Percentiles rank a stretch among this genome's conserved stretches.
Evolutionary conservation across 495 filamentous ascomycete genomes (phyloP).

Genomic region (Cenococcum geophilum): DNA sequence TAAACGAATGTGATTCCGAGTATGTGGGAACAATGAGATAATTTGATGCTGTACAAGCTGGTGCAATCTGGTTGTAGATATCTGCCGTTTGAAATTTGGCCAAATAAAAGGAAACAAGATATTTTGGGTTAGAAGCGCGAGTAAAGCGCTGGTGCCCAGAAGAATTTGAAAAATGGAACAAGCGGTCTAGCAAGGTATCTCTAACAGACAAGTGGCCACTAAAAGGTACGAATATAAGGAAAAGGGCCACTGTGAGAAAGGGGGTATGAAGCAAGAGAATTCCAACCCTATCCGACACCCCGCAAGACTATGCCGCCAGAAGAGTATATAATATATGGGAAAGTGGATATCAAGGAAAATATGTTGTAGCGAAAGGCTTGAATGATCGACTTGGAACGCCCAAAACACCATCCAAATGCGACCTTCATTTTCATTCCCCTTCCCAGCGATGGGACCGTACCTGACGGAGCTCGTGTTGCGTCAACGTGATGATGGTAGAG

Average conservation of each 20-base stretch:
- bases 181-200: slow-evolving; percentile 16
- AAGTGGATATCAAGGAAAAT: slow-evolving; percentile 9
- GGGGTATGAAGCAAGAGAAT: slow-evolving; percentile 4
- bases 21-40: not conserved
- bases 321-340: not conserved
- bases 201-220: slow-evolving; percentile 5
- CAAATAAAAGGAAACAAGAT: not conserved
- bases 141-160: not conserved
- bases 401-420: slow-evolving; percentile 28
- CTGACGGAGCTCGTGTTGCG: slow-evolving; percentile 2
- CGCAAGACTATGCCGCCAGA: slow-evolving; percentile 5
- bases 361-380: slow-evolving; percentile 2
- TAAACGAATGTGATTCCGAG: not conserved
- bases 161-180: not conserved
- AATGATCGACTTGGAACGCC: slow-evolving; percentile 24
- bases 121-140: not conserved
- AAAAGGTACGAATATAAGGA: not conserved
- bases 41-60: not conserved
- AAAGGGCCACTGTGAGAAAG: not conserved
- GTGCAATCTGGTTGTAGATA: not conserved
- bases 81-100: not conserved
- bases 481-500: not conserved
- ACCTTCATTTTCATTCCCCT: slow-evolving; percentile 9
- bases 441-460: slow-evolving; percentile 3
- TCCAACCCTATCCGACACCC: slow-evolving; percentile 5